These are phyloP conservation scores for Pisolithus albus DNA, from an alignment of 768 basidiomycete genomes.

Conservation along the genomic window DNA sequence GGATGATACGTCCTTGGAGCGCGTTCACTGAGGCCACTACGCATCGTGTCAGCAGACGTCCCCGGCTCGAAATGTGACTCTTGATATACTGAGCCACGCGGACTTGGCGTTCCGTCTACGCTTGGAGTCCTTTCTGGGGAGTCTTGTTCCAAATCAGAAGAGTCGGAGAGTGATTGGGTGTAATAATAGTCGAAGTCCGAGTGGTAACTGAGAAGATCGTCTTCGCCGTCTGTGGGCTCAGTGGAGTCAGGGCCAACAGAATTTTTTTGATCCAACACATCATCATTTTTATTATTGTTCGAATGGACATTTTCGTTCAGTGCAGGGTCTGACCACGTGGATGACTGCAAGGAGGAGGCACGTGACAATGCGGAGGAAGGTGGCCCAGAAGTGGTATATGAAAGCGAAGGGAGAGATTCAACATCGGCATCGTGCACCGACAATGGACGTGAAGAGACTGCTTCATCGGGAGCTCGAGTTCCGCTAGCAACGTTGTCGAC, in stretches of 20 bases:
- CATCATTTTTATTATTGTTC: conserved; percentile 8
- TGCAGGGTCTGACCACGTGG: conserved; percentile 16
- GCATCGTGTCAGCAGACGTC: conserved; percentile 36
- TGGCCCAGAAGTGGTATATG: conserved; percentile 26
- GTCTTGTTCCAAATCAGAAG: conserved; percentile 25
- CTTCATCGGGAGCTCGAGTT: conserved; percentile 14
- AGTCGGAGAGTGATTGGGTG: conserved; percentile 26
- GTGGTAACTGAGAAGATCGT: conserved; percentile 29
- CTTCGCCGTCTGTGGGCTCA: conserved; percentile 4
- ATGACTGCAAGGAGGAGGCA: conserved; percentile 36
- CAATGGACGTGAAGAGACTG: conserved; percentile 14
- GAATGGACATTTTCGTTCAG: conserved; percentile 14
- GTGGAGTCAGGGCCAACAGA: conserved; percentile 1
- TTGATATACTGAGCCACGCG: conserved; percentile 17
- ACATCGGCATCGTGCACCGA: conserved; percentile 21
- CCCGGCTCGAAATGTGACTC: conserved; percentile 33
- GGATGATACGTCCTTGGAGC: background rate
- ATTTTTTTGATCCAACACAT: conserved; percentile 1
- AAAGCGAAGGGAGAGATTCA: conserved; percentile 30
- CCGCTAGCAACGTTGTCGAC: background rate
- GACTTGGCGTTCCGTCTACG: conserved; percentile 8
- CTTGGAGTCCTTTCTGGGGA: background rate
- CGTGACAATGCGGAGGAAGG: conserved; percentile 36
- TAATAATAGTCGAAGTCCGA: conserved; percentile 34
- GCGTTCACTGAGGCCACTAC: conserved; percentile 2